These are phyloP conservation scores for Jamesozyma jinghongensis DNA, from an alignment of 805 yeast genomes.

Conservation along the genomic window DNA sequence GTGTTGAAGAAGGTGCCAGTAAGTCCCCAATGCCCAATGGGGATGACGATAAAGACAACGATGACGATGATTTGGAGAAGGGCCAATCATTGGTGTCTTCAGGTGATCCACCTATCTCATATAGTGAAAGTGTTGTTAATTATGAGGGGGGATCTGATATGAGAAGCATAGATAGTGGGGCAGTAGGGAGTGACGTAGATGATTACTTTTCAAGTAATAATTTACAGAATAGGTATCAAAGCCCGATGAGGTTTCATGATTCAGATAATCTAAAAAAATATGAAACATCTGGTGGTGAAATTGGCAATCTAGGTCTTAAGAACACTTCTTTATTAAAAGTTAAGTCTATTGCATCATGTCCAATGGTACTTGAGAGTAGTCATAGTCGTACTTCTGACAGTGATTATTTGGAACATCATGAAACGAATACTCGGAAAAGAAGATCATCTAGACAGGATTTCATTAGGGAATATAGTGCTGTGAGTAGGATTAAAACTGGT, in stretches of 20 bases:
- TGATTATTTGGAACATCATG: background rate
- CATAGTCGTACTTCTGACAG: no score
- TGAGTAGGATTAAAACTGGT: conserved; percentile 21
- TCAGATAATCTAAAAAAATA: no score
- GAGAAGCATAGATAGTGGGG: conserved; percentile 4
- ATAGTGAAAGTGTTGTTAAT: background rate
- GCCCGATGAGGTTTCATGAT: no score
- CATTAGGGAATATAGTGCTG: conserved; percentile 35
- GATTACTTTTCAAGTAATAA: background rate
- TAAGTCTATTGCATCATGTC: no score
- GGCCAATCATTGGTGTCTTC: no score
- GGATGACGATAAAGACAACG: background rate
- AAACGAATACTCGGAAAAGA: background rate
- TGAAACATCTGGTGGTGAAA: background rate
- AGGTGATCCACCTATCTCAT: background rate
- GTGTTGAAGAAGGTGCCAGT: background rate
- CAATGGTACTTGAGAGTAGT: no score
- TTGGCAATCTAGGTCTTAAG: no score
- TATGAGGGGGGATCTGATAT: conserved; percentile 1
- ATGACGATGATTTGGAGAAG: background rate
- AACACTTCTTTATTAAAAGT: no score
- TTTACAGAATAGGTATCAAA: background rate
- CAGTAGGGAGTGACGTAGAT: background rate
- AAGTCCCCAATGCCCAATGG: background rate
- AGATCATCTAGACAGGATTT: conserved; percentile 16